Evolutionary conservation across 2,329 filamentous ascomycete genomes (phyloP).

Genomic region (Ophiostoma ips): DNA sequence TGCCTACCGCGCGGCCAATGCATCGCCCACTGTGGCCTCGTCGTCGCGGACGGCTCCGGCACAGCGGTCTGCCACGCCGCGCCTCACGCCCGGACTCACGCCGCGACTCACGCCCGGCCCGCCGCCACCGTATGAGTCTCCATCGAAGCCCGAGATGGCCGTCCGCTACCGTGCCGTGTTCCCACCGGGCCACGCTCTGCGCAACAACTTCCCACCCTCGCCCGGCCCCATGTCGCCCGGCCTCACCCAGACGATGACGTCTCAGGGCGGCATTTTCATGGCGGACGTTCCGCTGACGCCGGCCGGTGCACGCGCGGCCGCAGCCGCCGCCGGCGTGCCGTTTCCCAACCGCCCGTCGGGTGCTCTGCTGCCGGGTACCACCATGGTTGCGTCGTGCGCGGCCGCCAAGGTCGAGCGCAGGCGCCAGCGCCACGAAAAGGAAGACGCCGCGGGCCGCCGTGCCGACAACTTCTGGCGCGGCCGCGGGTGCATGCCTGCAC

Average conservation of each 20-base stretch:
- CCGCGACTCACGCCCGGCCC: conserved; percentile 21
- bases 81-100: background rate
- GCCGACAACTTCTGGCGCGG: conserved; percentile 51
- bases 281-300: conserved; percentile 43
- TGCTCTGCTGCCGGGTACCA: conserved; percentile 26
- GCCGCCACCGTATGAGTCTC: conserved; percentile 43
- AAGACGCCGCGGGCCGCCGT: conserved; percentile 45
- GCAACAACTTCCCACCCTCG: conserved; percentile 37
- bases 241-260: conserved; percentile 46
- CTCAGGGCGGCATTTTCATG: conserved; percentile 46
- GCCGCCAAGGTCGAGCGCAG: conserved; percentile 33
- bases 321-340: conserved; percentile 13
- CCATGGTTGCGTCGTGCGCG: conserved; percentile 23
- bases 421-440: conserved; percentile 47
- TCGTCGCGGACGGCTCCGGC: conserved; percentile 17
- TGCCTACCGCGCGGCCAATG: conserved; percentile 5
- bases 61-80: conserved; percentile 2
- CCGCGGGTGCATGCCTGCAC: conserved; percentile 42
- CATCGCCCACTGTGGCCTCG: conserved; percentile 13
- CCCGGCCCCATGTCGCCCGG: conserved; percentile 50
- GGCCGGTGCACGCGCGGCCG: conserved; percentile 15
- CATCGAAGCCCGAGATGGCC: conserved; percentile 24
- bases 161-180: conserved; percentile 44
- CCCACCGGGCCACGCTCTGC: conserved; percentile 37
- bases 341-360: conserved; percentile 32